Base-by-base conservation (phyloP, 371 early-diverging fungal species). In the Rhizopus arrhizus region DNA sequence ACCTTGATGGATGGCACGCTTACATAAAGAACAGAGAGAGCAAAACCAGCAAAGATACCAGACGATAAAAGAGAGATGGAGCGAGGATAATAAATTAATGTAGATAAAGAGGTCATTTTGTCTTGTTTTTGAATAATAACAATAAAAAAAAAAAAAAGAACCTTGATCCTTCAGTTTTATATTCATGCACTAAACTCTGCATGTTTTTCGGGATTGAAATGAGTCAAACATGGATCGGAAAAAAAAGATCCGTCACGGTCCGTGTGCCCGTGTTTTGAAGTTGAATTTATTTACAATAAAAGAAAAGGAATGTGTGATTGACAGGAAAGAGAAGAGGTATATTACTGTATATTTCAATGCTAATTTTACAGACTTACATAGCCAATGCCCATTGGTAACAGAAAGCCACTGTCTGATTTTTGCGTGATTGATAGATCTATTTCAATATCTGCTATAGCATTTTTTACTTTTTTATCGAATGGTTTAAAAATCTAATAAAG, bases 1-100 rank as follows among this genome's bases (percentile, higher is more conserved):
- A 54, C 53, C 13, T 53, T 64, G 41, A 68, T 64, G 3, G 64
- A 31, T 8, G 68, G 68, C 0, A 68, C 64, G 57, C 50, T 49
- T 5, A 52, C 45, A 31, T 16, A 42, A n/a, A 53, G 52, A 52
- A 68, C 48, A 22, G 48, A 16, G 5, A 64, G 0, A 0, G 52
- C 31, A 31, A 59, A 1, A 10, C 68, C 68, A 38, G 61, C 29
- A 54, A 68, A 60, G 0, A 64, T 5, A 38, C 68, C 64, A 15
- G 47, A 63, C 7, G 64, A 32, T 35, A 64, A 49, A 6, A 68
- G 29, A 1, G 51, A 64, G 29, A 64, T 49, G 0, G 68, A 60
- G 3, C 61, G 60, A 61, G 68, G 64, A 42, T 57, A 42, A 4
- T 48, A 56, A 8, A 64, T 55, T 10, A 54, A 50, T 16, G 58